A percentile compares a stretch with the other conserved stretches of the same genome.
Conservation (phyloP, 2,329 filamentous ascomycete genomes). For the Aureobasidium lini region DNA sequence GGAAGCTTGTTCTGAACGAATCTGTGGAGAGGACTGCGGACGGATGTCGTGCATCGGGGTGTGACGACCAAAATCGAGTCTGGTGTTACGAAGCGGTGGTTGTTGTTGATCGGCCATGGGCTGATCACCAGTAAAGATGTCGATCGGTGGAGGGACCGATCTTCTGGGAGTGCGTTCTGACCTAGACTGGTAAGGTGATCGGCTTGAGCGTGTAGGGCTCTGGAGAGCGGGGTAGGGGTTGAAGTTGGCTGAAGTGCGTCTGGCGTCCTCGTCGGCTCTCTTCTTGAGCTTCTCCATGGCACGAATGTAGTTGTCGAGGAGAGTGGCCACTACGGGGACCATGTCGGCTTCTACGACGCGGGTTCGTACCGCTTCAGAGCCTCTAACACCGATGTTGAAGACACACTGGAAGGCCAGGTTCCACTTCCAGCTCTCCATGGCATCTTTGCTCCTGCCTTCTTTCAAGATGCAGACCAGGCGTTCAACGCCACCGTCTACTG, state of each 20-base stretch:
- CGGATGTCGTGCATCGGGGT: conserved; percentile 13
- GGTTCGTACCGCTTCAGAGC: conserved; percentile 88
- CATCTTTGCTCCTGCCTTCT: conserved; percentile 89
- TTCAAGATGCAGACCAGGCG: conserved; percentile 95
- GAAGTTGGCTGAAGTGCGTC: neutral
- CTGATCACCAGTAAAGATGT: conserved; percentile 50
- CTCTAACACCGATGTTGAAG: conserved; percentile 95
- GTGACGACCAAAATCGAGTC: conserved; percentile 8
- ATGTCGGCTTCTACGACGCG: conserved; percentile 97
- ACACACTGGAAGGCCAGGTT: conserved; percentile 98
- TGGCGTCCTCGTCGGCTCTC: conserved; percentile 28
- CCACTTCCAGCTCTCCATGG: conserved; percentile 99
- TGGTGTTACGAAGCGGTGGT: neutral
- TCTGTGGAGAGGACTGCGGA: conserved; percentile 25
- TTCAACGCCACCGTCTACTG: conserved; percentile 97
- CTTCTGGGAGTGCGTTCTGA: conserved; percentile 41
- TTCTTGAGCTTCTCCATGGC: conserved; percentile 88
- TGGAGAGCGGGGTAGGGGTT: conserved; percentile 1
- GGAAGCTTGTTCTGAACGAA: conserved; percentile 22
- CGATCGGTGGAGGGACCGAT: conserved; percentile 79
- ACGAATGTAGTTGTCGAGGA: conserved; percentile 96
- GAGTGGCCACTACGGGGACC: conserved; percentile 97
- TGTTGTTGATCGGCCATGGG: conserved; percentile 1
- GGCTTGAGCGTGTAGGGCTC: neutral
- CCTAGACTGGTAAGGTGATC: conserved; percentile 18